These are phyloP conservation scores for Diaporthe ilicicola DNA, from an alignment of 2,329 filamentous ascomycete species.

Conservation along the genomic window DNA sequence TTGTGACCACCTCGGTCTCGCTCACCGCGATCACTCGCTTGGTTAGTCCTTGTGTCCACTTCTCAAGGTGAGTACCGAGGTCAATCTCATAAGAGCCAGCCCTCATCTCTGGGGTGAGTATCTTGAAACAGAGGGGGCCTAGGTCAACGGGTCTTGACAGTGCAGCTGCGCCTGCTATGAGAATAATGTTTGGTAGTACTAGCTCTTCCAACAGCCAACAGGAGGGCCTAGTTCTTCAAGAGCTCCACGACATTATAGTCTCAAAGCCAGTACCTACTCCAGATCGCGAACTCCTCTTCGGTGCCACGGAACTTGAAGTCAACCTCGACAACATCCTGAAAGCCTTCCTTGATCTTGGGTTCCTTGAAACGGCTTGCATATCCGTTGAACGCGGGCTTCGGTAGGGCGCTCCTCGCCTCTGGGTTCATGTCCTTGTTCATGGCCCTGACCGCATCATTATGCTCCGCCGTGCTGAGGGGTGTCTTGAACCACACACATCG, in stretches of 20 bases:
- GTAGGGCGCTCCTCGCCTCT: slow-evolving; percentile 77
- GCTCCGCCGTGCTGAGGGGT: slow-evolving; percentile 73
- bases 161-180: background rate
- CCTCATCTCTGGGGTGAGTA: background rate
- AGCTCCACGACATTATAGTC: background rate
- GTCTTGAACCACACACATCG: slow-evolving; percentile 89
- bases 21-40: background rate
- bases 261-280: slow-evolving; percentile 81
- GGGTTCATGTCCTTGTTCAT: slow-evolving; percentile 80
- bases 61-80: background rate
- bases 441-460: slow-evolving; percentile 87
- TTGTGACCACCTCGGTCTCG: background rate
- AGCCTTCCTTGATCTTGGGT: slow-evolving; percentile 80
- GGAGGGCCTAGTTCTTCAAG: background rate
- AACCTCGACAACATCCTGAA: slow-evolving; percentile 78
- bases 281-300: slow-evolving; percentile 73
- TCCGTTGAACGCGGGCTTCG: slow-evolving; percentile 80
- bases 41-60: background rate
- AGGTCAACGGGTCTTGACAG: no score
- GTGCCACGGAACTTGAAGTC: slow-evolving; percentile 80
- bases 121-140: background rate
- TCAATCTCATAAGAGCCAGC: background rate
- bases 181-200: no score
- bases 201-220: background rate
- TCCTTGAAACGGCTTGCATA: slow-evolving; percentile 78